A percentile compares a stretch with the other conserved stretches of the same genome.
These are phyloP conservation scores for Pseudodiploospora longispora DNA, from an alignment of 2,329 filamentous ascomycete genomes.

Conservation along the genomic window DNA sequence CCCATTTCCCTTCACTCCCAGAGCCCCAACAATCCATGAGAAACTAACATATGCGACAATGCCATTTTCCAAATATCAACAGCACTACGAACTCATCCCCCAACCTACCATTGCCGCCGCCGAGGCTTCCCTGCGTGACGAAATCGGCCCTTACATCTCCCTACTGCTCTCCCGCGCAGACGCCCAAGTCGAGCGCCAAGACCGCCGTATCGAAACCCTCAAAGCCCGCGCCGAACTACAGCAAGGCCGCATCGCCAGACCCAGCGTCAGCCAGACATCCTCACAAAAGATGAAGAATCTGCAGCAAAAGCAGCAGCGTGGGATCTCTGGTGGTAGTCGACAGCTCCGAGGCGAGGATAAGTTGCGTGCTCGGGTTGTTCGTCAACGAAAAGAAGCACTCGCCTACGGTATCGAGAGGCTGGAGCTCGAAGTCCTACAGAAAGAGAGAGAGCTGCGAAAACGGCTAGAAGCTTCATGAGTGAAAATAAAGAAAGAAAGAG, in stretches of 20 bases:
- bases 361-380: constrained; percentile 50
- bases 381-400: constrained; percentile 76
- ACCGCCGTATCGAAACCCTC: constrained; percentile 72
- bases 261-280: constrained; percentile 12
- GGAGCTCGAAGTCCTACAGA: constrained; percentile 77
- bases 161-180: constrained; percentile 75
- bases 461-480: constrained; percentile 31
- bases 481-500: too few relatives aligned
- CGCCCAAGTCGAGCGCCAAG: constrained; percentile 72
- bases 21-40: background rate
- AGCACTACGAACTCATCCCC: constrained; percentile 91
- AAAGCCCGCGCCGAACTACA: constrained; percentile 78
- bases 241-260: constrained; percentile 52
- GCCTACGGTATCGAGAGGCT: constrained; percentile 81
- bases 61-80: background rate
- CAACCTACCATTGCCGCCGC: constrained; percentile 75
- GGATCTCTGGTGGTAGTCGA: constrained; percentile 7
- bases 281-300: too few relatives aligned
- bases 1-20: background rate
- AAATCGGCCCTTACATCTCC: constrained; percentile 81
- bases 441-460: constrained; percentile 51
- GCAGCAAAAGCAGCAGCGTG: background rate
- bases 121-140: constrained; percentile 75
- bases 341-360: constrained; percentile 46
- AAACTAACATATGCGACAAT: constrained; percentile 4